Conservation (phyloP, 2,329 filamentous ascomycete genomes). For the Cercospora beticola region DNA sequence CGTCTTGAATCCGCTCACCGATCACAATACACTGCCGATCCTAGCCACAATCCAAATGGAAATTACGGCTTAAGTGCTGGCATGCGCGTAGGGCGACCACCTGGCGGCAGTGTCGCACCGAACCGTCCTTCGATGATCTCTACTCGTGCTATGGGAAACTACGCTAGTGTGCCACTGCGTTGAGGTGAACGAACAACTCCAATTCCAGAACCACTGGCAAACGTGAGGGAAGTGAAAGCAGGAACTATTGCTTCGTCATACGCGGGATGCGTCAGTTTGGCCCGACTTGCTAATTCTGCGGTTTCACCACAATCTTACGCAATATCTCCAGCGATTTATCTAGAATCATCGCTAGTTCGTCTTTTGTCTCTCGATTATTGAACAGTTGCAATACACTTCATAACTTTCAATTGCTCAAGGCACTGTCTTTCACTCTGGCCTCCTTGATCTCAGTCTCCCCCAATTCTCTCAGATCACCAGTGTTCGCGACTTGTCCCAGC, state of each 20-base stretch:
- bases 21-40: slow-evolving; percentile 2
- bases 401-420: slow-evolving; percentile 24
- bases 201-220: not conserved
- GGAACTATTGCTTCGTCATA: not conserved
- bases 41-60: not conserved
- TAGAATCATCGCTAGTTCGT: not conserved
- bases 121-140: slow-evolving; percentile 5
- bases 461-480: slow-evolving; percentile 38
- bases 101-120: not conserved
- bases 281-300: not conserved
- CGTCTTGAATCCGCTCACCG: slow-evolving; percentile 3
- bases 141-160: slow-evolving; percentile 3
- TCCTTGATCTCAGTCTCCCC: slow-evolving; percentile 36
- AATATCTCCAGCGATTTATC: not conserved
- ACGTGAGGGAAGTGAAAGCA: not conserved
- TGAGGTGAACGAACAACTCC: not conserved
- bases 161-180: slow-evolving; percentile 8
- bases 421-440: slow-evolving; percentile 33
- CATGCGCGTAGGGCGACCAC: slow-evolving; percentile 13
- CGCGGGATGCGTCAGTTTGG: not conserved
- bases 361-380: no score
- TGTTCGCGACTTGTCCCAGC: slow-evolving; percentile 38
- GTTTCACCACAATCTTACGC: not conserved
- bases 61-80: slow-evolving; percentile 8
- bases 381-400: not conserved